phyloP scores from a whole-genome alignment of 2,329 filamentous ascomycete genomes.

The Colletotrichum higginsianum region DNA sequence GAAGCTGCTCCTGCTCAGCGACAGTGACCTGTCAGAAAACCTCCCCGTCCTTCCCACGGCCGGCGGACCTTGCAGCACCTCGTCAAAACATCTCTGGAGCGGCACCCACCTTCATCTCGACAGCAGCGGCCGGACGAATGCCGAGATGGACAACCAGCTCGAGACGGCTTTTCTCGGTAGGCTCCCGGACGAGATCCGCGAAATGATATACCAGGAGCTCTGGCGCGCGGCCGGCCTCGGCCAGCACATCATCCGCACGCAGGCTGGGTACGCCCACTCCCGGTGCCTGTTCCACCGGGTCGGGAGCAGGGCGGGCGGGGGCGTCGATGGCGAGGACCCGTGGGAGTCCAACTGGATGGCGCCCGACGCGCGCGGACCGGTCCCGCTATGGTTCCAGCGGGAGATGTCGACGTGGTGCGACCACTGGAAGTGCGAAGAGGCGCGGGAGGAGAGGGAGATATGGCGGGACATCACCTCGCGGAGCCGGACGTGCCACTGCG shows the following conservation, averaged over 20 bases:
- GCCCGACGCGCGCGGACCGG: slow-evolving; percentile 17
- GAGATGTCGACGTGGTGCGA: slow-evolving; percentile 37
- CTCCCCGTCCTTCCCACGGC: not conserved
- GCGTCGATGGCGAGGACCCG: not conserved
- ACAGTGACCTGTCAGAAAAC: not conserved
- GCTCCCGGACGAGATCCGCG: slow-evolving; percentile 29
- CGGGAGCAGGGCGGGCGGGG: not conserved
- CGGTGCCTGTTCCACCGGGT: slow-evolving; percentile 14
- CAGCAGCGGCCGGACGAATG: not conserved
- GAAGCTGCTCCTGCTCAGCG: not conserved
- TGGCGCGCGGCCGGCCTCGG: slow-evolving; percentile 28
- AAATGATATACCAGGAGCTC: slow-evolving; percentile 33
- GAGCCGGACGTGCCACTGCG: not conserved
- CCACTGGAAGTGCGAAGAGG: slow-evolving; percentile 37
- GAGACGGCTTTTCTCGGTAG: slow-evolving; percentile 12
- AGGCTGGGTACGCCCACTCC: slow-evolving; percentile 26
- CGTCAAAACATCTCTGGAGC: slow-evolving; percentile 3
- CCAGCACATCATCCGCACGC: slow-evolving; percentile 30
- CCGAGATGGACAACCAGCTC: not conserved
- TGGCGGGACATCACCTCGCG: slow-evolving; percentile 18
- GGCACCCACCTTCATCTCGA: not conserved
- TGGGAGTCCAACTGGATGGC: slow-evolving; percentile 35
- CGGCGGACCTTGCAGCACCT: not conserved
- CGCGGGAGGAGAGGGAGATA: slow-evolving; percentile 22
- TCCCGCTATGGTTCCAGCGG: slow-evolving; percentile 29